Evolutionary conservation across 139 green algal genomes (phyloP).

Genomic region (Closterium sp.): DNA sequence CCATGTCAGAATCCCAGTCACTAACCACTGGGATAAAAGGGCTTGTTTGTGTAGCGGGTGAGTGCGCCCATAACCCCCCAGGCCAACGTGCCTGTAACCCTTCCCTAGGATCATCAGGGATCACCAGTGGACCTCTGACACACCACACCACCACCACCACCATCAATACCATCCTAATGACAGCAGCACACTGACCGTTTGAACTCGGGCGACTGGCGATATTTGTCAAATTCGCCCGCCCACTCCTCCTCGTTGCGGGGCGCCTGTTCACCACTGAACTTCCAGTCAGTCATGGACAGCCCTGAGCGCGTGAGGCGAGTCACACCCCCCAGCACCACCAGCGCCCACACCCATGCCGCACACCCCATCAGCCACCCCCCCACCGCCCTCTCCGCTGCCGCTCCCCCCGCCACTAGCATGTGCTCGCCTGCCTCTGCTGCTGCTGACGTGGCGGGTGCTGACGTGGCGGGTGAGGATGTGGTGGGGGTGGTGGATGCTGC

Average conservation of each 20-base stretch:
- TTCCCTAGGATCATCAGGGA: too few species aligned
- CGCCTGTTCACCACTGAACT: conserved; percentile 82
- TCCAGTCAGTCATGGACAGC: conserved; percentile 99
- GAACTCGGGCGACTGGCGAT: conserved; percentile 87
- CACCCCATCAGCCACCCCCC: conserved; percentile 79
- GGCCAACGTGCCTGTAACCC: too few species aligned
- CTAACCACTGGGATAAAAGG: too few species aligned
- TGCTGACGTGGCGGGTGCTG: background rate
- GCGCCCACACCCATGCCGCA: conserved; percentile 84
- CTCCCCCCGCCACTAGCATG: conserved; percentile 27
- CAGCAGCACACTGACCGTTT: background rate
- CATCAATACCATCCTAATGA: background rate
- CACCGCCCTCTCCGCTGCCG: conserved; percentile 51
- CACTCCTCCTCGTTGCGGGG: conserved; percentile 60
- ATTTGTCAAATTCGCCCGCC: conserved; percentile 86
- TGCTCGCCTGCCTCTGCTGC: background rate
- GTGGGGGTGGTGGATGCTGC: background rate
- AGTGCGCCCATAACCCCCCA: too few species aligned
- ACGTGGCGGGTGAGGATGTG: background rate
- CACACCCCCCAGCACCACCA: conserved; percentile 95
- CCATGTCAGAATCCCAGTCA: too few species aligned
- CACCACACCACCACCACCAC: too few species aligned
- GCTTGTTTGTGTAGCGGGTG: too few species aligned
- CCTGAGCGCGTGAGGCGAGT: conserved; percentile 93
- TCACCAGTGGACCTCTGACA: too few species aligned